phyloP scores from a whole-genome alignment of 2,329 filamentous ascomycete species.

The Fusarium dimerum region DNA sequence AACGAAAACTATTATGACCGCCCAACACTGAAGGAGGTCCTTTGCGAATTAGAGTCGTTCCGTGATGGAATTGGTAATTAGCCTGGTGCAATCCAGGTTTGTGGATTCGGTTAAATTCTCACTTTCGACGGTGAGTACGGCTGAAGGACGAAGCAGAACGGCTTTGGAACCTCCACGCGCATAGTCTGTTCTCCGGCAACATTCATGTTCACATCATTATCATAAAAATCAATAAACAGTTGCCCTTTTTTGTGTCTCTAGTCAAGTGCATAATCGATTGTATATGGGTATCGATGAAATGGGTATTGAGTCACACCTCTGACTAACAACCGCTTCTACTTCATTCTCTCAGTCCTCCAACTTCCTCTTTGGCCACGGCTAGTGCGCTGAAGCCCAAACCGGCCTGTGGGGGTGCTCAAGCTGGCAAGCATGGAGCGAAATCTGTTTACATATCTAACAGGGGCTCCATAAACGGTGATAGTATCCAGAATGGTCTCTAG shows the following conservation, averaged over 20 bases:
- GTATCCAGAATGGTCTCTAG: constrained; percentile 36
- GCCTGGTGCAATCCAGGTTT: constrained; percentile 6
- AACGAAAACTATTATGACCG: constrained; percentile 52
- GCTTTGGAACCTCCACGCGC: too few species aligned
- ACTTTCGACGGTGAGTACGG: too few species aligned
- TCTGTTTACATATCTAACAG: constrained; percentile 37
- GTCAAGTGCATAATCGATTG: not conserved
- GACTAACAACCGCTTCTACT: constrained; percentile 13
- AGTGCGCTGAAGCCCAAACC: constrained; percentile 36
- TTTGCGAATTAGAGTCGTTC: constrained; percentile 32
- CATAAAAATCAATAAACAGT: too few species aligned
- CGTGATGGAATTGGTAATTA: constrained; percentile 20
- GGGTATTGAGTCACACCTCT: constrained; percentile 3
- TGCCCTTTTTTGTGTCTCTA: too few species aligned
- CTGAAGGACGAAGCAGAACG: too few species aligned
- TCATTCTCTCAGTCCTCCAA: constrained; percentile 37
- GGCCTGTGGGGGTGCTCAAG: constrained; percentile 30
- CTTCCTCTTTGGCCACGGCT: constrained; percentile 25
- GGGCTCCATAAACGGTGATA: constrained; percentile 36
- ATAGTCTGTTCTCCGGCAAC: too few species aligned
- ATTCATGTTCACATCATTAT: too few species aligned
- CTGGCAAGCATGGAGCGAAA: constrained; percentile 35
- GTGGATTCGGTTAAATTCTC: too few species aligned
- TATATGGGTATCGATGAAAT: too few species aligned
- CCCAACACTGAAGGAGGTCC: constrained; percentile 48